Evolutionary conservation across 2,329 filamentous ascomycete genomes (phyloP), one percentile per base, ranked within the genome.

Genomic region (Botrytis byssoidea): DNA sequence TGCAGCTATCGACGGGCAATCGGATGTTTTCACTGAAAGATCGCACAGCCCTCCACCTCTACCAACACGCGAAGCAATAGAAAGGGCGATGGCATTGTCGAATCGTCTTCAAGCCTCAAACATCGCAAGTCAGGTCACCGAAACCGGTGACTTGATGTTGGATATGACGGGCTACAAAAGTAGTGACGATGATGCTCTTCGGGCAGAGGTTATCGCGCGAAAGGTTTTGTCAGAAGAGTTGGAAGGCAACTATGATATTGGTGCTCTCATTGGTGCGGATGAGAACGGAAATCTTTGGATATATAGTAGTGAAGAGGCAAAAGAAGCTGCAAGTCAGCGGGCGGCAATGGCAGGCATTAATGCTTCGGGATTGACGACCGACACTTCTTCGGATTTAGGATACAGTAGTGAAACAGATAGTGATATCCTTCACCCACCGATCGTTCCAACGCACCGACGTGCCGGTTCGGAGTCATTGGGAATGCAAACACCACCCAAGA

Each of bases 251-350:
- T 98, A 98, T 82, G 96, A 99, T 81, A 97, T 99, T 78, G 96
- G 96, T 9, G 92, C 95, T 2, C 86, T 99, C 44, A 97, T 99
- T 78, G 96, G 95, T 20, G 95, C 96, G 63, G 96, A 99, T 80
- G 94, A 97, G 80, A 90, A 96, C 74, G 96, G 96, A 10, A 99
- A 99, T 79, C 86, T 99, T n/a, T 98, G 96, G 95, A 98, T 99
- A 77, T 99, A 99, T 84, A 96, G 94, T 83, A 98, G 95, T 79
- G 95, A 98, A 82, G 95, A 97, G 80, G 94, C 96, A 37, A 98
- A 98, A 81, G 92, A 96, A 79, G 92, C 93, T 10, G 95, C 95
- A 46, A 91, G 91, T 84, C 91, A 92, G 55, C 86, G 87, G 78
- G 85, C 86, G 3, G 83, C 84, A 2, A 81, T 90, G 74, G 85